These are phyloP conservation scores for Chenopodium quinoa DNA, from an alignment of 148 eudicot genomes.

Conservation along the genomic window DNA sequence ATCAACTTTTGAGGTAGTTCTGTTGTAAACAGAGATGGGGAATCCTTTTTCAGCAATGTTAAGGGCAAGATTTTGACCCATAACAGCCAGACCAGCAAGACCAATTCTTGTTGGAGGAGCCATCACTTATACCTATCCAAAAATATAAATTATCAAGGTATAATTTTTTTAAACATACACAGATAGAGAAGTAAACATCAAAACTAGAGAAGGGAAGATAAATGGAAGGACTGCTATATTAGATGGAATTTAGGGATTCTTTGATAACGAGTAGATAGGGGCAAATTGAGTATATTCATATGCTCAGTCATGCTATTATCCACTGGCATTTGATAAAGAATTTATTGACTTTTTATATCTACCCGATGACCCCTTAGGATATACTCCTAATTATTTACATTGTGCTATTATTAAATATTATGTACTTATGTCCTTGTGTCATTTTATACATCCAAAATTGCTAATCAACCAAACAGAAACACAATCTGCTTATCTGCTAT, in stretches of 20 bases:
- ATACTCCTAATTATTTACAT: background rate
- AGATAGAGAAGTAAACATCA: background rate
- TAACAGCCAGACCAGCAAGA: conserved; percentile 89
- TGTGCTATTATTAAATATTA: background rate
- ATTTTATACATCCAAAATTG: background rate
- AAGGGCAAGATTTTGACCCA: conserved; percentile 96
- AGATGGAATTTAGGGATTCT: background rate
- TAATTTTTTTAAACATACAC: background rate
- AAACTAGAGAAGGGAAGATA: background rate
- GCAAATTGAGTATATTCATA: background rate
- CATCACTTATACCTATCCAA: conserved; percentile 37
- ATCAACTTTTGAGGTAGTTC: conserved; percentile 84
- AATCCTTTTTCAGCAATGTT: conserved; percentile 97
- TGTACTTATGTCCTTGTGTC: background rate
- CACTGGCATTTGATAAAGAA: background rate
- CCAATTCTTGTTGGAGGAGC: conserved; percentile 81
- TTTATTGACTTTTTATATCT: background rate
- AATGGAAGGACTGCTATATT: too few species aligned
- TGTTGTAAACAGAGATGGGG: conserved; percentile 85
- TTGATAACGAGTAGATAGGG: background rate
- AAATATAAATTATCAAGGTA: background rate
- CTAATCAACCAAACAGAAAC: background rate
- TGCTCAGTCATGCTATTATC: background rate
- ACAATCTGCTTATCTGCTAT: background rate
- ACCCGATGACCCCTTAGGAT: background rate